Evolutionary conservation across 1,139 yeast species (phyloP), one percentile per base, ranked within the genome.

Genomic region (Suhomyces chickasaworum): DNA sequence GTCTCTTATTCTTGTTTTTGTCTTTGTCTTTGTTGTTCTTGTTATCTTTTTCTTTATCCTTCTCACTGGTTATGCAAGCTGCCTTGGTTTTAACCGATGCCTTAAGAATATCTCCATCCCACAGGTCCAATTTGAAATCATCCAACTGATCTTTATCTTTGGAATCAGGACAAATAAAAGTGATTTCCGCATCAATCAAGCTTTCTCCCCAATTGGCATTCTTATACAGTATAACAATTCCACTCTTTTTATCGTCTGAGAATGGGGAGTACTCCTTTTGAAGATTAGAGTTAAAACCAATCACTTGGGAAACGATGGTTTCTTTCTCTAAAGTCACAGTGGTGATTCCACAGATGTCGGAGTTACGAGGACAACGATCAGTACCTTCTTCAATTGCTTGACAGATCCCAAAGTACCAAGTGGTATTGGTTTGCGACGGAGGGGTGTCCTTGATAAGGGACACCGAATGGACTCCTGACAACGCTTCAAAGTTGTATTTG

Each of bases 331-430:
- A 57, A 18, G 65, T 57, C 16, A 84, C 70, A 50, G 71, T 53
- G 52, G 88, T 80, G 54, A 86, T 55, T 44, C 89, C 90, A 62
- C 93, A 86, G 6, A 86, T 63, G 53, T 87, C 88, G 1, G 90
- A 80, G 53, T 84, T 83, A 42, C 69, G 68, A 0, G 89, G 86
- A 65, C 97, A 89, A 21, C 69, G 69, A 3, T 66, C 66, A 5
- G 71, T 63, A 6, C 60, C 66, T 29, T 65, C 68, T 22, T 66
- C 62, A 23, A 78, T 64, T 8, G 79, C 68, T 38, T 78, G 82
- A 65, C 96, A 89, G 10, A 89, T 73, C 39, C 89, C 86, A 41
- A 90, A 58, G 57, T 74, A 80, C 91, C 96, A 88, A 3, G 80
- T 74, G 32, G 75, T 66, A 43, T 72, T 75, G 2, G 89, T 81